Percentiles rank a stretch among this genome's conserved stretches.
These are phyloP conservation scores for Ganoderma multipileum DNA, from an alignment of 1,284 basidiomycete species.

Conservation along the genomic window DNA sequence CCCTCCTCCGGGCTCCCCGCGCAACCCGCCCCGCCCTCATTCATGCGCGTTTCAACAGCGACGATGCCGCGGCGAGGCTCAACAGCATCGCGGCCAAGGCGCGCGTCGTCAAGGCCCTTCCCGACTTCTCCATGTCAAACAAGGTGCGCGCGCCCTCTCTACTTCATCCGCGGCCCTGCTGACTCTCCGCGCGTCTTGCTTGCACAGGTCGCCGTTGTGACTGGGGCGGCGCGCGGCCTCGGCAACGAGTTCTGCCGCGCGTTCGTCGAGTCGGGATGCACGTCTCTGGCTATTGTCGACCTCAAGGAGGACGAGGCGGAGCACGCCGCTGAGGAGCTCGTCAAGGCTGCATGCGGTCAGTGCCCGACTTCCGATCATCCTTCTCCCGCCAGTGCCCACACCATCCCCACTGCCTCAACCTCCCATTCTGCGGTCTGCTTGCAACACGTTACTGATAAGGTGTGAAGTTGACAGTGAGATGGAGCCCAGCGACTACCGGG, in stretches of 20 bases:
- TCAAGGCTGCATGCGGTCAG: slow-evolving; percentile 59
- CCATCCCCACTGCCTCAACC: slow-evolving; percentile 5
- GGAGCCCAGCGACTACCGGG: slow-evolving; percentile 66
- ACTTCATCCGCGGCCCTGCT: slow-evolving; percentile 8
- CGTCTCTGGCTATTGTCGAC: slow-evolving; percentile 85
- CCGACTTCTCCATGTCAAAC: slow-evolving; percentile 71
- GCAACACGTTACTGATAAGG: slow-evolving; percentile 42
- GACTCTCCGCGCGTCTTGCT: slow-evolving; percentile 5
- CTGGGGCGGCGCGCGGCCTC: slow-evolving; percentile 92
- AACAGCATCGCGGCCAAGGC: slow-evolving; percentile 37
- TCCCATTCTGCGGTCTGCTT: slow-evolving; percentile 4
- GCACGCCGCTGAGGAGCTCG: slow-evolving; percentile 78
- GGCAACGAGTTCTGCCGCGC: slow-evolving; percentile 91
- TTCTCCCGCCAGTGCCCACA: slow-evolving; percentile 16
- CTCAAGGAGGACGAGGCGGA: slow-evolving; percentile 78
- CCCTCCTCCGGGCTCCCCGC: slow-evolving; percentile 29
- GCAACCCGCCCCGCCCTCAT: slow-evolving; percentile 8
- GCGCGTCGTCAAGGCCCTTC: slow-evolving; percentile 51
- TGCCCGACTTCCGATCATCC: slow-evolving; percentile 20
- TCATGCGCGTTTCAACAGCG: slow-evolving; percentile 36
- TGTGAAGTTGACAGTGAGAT: slow-evolving; percentile 66
- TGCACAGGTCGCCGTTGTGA: slow-evolving; percentile 86
- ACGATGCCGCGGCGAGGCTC: slow-evolving; percentile 22
- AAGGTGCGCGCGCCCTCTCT: slow-evolving; percentile 53
- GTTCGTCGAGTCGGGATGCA: slow-evolving; percentile 89